A percentile compares a stretch with the other conserved stretches of the same genome.
Conservation (phyloP, 257 asterid species). For the Ligustrum vulgare region DNA sequence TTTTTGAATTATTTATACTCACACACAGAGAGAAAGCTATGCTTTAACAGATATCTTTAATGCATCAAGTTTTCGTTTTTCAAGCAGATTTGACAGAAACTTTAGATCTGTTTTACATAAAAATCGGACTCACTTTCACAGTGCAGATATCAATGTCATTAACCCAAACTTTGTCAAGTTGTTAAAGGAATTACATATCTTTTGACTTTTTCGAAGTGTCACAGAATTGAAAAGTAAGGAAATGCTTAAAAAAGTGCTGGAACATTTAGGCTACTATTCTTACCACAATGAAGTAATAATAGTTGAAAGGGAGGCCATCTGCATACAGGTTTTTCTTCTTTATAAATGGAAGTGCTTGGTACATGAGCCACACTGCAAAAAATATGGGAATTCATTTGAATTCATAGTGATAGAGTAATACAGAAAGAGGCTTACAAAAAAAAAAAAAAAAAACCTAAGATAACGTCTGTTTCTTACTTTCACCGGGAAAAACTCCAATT, state of each 20-base stretch:
- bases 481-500: constrained; percentile 80
- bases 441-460: constrained; percentile 11
- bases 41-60: too few species aligned
- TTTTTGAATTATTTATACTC: too few species aligned
- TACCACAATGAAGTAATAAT: constrained; percentile 63
- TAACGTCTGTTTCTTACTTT: constrained; percentile 61
- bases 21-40: too few species aligned
- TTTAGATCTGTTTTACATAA: too few species aligned
- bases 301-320: constrained; percentile 64
- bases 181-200: too few species aligned
- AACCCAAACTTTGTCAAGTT: too few species aligned
- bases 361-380: constrained; percentile 87
- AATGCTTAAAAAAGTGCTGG: not conserved
- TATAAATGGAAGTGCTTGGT: constrained; percentile 80
- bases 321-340: constrained; percentile 63
- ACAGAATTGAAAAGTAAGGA: not conserved
- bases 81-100: too few species aligned
- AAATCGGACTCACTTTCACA: too few species aligned
- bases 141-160: too few species aligned
- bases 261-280: constrained; percentile 5
- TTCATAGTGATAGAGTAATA: not conserved
- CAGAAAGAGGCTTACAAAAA: not conserved
- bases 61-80: too few species aligned
- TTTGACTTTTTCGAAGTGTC: too few species aligned
- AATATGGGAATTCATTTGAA: constrained; percentile 5